Base-by-base conservation (phyloP, 306 rosid genomes). In the Urtica urens region DNA sequence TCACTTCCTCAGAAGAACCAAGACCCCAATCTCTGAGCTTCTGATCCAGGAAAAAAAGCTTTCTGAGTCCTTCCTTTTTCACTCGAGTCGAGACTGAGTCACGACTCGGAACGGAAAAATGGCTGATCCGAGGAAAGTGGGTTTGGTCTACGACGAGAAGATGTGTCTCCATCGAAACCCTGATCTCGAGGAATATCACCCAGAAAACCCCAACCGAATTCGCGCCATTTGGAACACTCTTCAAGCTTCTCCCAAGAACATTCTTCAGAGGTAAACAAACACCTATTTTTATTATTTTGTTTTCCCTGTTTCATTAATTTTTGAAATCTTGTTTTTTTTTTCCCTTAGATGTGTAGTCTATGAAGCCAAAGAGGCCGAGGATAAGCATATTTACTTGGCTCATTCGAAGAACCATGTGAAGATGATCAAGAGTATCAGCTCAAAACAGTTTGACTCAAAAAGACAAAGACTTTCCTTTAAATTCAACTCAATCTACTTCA, bases 351-450 rank as follows among this genome's bases (percentile, higher is more conserved):
- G 99, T 60, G 79, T 85, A 60, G 64, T 79, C 41, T 71, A 81
- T 81, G 67, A 71, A 9, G 95, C 81, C 28, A 82, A 77, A 65
- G 82, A 75, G 62, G 95, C 84, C 3, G 85, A 90, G 47, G 92
- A 77, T 33, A 65, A 66, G 16, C 42, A 77, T 47, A n/a, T 90
- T 33, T 25, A 54, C 42, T 54, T 75, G 14, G 83, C 81, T 27
- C 99, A 90, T 59, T 72, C 94, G 26, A 15, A 59, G 31, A 62
- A 60, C 2, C 95, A 90, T 43, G 82, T 81, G 0, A 46, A 81
- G 1, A 59, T 77, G 62, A 71, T 90, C 15, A 90, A 74, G 73
- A 65, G 63, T n/a, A 79, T 90, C 8, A 79, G 95, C 71, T 75
- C 82, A 11, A 74, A 64, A 38, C 60, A 38, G 39, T 78, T 59